phyloP scores from a whole-genome alignment of 129 eudicot genomes.

The Helichrysum umbraculigerum region DNA sequence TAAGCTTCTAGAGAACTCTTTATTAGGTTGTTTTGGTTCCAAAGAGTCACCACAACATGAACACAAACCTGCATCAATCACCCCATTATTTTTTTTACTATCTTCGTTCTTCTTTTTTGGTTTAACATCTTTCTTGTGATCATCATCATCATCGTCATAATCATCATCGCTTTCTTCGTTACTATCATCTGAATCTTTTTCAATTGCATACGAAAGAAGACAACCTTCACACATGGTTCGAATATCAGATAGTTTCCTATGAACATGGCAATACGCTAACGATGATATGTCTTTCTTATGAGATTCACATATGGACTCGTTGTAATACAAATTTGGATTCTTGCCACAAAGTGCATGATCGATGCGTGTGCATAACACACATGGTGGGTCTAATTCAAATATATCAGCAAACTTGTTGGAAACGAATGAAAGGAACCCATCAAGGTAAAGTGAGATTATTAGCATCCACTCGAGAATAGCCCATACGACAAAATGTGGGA shows the following conservation, averaged over 20 bases:
- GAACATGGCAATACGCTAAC: conserved; percentile 80
- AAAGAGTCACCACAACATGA: conserved; percentile 79
- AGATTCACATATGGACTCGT: conserved; percentile 68
- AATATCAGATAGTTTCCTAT: conserved; percentile 64
- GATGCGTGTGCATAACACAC: conserved; percentile 75
- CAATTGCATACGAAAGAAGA: conserved; percentile 74
- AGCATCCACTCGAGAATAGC: conserved; percentile 74
- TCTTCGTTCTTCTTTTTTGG: conserved; percentile 28
- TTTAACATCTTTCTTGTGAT: conserved; percentile 17
- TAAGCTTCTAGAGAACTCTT: conserved; percentile 32
- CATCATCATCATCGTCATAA: conserved; percentile 36
- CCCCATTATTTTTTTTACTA: conserved; percentile 25
- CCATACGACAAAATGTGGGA: conserved; percentile 62
- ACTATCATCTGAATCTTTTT: conserved; percentile 49
- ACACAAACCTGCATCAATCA: conserved; percentile 34
- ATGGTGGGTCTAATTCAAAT: conserved; percentile 64
- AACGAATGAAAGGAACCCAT: conserved; percentile 50
- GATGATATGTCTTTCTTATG: conserved; percentile 86
- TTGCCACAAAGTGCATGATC: conserved; percentile 59
- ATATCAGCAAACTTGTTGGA: conserved; percentile 55
- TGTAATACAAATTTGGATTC: conserved; percentile 42
- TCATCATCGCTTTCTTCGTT: conserved; percentile 38
- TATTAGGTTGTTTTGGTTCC: conserved; percentile 38
- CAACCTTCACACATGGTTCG: conserved; percentile 84
- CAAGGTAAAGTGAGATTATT: conserved; percentile 61